Evolutionary conservation across 2,329 filamentous ascomycete species (phyloP).

Genomic region (Calonectria leucothoes): DNA sequence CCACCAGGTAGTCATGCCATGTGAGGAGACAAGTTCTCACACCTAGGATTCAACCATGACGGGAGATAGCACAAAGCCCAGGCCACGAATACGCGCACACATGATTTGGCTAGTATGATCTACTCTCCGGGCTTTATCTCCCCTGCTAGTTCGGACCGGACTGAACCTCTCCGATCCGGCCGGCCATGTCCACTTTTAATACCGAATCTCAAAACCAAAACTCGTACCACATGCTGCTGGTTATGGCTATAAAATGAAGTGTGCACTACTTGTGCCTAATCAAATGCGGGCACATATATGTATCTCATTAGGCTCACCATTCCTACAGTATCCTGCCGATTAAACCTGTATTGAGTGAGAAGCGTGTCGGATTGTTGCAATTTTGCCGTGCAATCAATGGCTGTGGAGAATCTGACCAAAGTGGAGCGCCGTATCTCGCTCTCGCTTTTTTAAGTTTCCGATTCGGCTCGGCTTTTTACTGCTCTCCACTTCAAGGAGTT

Average conservation of each 20-base stretch:
- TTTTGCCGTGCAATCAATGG: not conserved
- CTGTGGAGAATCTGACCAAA: not conserved
- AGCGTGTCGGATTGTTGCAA: not conserved
- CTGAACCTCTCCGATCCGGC: not conserved
- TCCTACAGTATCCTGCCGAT: no score
- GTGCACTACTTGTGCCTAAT: not conserved
- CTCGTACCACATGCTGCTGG: no score
- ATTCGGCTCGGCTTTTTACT: not conserved
- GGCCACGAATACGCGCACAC: no score
- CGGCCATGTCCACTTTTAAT: not conserved
- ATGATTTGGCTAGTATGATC: no score
- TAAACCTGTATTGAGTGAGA: not conserved
- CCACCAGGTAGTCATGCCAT: not conserved
- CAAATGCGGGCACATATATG: not conserved
- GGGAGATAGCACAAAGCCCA: not conserved
- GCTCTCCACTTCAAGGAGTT: not conserved
- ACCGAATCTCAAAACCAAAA: not conserved
- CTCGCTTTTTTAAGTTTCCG: not conserved
- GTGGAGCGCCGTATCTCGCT: not conserved
- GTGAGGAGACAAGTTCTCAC: not conserved
- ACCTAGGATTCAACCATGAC: not conserved
- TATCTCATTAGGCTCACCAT: no score
- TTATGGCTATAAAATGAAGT: no score
- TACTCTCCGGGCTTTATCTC: not conserved
- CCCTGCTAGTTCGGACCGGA: not conserved